Evolutionary conservation across 345 rosid species (phyloP).

Genomic region (Noccaea bulbosa): DNA sequence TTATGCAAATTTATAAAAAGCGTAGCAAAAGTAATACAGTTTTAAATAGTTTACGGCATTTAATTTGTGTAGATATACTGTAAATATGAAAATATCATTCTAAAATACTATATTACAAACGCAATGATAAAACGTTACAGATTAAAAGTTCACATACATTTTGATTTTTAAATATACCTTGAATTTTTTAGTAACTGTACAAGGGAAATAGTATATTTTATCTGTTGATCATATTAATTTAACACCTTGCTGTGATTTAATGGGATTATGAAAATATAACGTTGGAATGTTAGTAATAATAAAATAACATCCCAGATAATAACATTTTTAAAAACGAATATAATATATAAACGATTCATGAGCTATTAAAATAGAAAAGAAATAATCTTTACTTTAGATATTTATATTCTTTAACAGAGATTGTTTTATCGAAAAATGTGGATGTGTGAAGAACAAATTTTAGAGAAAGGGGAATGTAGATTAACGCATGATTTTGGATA

Average conservation of each 20-base stretch:
- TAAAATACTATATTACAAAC: not conserved
- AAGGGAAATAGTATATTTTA: not conserved
- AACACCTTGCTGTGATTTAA: constrained; percentile 1
- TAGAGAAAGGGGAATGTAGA: constrained; percentile 1
- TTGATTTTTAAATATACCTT: not conserved
- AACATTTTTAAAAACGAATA: not conserved
- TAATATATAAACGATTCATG: not conserved
- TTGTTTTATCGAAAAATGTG: not conserved
- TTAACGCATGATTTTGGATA: constrained; percentile 1
- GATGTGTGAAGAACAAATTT: constrained; percentile 1
- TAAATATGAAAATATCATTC: not conserved
- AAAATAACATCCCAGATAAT: not conserved
- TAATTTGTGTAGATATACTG: not conserved
- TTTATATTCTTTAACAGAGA: not conserved
- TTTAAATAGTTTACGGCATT: not conserved
- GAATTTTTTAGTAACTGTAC: not conserved
- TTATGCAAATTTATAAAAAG: not conserved
- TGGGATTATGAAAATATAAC: not conserved
- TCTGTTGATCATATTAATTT: not conserved
- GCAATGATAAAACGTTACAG: constrained; percentile 1
- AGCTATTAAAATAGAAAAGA: not conserved
- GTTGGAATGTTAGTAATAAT: not conserved
- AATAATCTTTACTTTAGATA: not conserved
- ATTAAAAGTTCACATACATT: not conserved
- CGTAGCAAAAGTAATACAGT: constrained; percentile 1